Evolutionary conservation across 345 rosid genomes (phyloP).

Genomic region (Ailanthus altissimus): DNA sequence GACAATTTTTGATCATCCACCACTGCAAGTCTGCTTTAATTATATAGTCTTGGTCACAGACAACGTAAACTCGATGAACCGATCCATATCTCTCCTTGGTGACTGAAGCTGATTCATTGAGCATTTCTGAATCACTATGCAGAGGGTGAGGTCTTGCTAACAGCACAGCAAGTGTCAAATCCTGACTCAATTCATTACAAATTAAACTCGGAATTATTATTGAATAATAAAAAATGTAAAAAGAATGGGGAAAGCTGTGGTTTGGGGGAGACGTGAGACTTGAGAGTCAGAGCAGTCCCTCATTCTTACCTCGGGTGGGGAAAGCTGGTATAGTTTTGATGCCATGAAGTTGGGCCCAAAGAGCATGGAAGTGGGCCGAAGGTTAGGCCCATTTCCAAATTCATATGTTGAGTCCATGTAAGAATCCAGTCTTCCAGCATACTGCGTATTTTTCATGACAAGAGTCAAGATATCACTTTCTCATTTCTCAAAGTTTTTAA

Average conservation of each 20-base stretch:
- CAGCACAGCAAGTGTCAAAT: conserved; percentile 32
- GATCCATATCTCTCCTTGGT: conserved; percentile 34
- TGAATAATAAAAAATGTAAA: no score
- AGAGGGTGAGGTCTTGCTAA: conserved; percentile 27
- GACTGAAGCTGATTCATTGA: not conserved
- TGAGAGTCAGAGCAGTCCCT: no score
- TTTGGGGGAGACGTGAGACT: no score
- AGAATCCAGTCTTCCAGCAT: not conserved
- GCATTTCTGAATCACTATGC: not conserved
- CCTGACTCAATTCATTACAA: conserved; percentile 21
- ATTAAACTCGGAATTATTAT: no score
- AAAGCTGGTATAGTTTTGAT: conserved; percentile 38
- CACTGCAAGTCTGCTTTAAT: conserved; percentile 23
- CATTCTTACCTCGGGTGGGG: conserved; percentile 49
- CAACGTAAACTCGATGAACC: conserved; percentile 31
- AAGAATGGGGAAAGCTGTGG: no score
- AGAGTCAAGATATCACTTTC: no score
- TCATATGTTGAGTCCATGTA: conserved; percentile 26
- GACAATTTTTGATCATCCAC: conserved; percentile 39
- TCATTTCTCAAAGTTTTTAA: no score
- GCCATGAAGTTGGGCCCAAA: conserved; percentile 29
- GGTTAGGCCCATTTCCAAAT: conserved; percentile 25
- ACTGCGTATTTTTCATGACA: conserved; percentile 22
- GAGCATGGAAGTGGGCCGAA: conserved; percentile 25
- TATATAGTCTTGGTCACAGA: conserved; percentile 33